phyloP scores from a whole-genome alignment of 768 basidiomycete genomes.

The Tricholoma matsutake region DNA sequence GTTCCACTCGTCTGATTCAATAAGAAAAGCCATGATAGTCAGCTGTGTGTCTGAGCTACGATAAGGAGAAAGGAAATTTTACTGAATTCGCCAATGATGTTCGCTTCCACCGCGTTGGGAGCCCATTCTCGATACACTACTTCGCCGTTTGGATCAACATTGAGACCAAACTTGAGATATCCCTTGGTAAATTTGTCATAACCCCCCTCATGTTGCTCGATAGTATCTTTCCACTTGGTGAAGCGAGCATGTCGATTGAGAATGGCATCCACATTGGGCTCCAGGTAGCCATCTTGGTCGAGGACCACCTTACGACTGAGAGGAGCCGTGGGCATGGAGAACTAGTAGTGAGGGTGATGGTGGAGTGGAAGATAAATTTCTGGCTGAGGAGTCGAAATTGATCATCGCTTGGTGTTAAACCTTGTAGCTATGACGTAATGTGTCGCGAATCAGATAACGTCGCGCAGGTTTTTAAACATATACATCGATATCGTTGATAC shows the following conservation, averaged over 20 bases:
- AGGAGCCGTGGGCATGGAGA: slow-evolving; percentile 40
- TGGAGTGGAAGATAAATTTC: slow-evolving; percentile 7
- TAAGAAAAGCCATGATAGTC: not conserved
- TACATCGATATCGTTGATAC: too few relatives aligned
- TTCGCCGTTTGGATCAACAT: slow-evolving; percentile 60
- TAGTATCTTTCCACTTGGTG: slow-evolving; percentile 72
- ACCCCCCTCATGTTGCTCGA: slow-evolving; percentile 81
- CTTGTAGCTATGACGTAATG: slow-evolving; percentile 17
- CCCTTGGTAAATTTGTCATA: slow-evolving; percentile 77
- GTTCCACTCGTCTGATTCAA: slow-evolving; percentile 75
- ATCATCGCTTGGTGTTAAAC: not conserved
- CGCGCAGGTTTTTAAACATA: too few relatives aligned
- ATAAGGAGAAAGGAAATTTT: slow-evolving; percentile 31
- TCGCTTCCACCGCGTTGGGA: slow-evolving; percentile 80
- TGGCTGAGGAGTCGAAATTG: not conserved
- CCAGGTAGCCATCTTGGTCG: slow-evolving; percentile 69
- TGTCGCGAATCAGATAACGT: not conserved
- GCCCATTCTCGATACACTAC: slow-evolving; percentile 96
- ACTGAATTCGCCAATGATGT: slow-evolving; percentile 97
- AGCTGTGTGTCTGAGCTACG: not conserved
- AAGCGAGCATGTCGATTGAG: slow-evolving; percentile 64
- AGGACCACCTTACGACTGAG: slow-evolving; percentile 59
- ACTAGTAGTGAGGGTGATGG: slow-evolving; percentile 9
- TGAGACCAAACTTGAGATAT: slow-evolving; percentile 78
- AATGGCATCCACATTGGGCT: slow-evolving; percentile 68